Conservation (phyloP, 1,284 basidiomycete species). For the Trametes hirsuta region DNA sequence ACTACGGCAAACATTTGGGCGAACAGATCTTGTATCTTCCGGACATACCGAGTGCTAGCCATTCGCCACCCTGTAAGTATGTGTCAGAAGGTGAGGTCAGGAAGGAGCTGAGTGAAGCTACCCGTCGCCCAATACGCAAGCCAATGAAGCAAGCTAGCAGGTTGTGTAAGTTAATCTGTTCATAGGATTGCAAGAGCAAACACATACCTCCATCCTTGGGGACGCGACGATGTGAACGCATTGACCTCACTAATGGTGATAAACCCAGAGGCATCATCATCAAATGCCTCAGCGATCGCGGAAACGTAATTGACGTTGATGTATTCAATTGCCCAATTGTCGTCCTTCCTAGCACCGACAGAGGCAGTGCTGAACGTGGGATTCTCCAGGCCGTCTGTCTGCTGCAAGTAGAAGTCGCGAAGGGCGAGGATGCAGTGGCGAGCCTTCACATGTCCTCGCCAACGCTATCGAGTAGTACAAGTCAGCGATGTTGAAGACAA, state of each 20-base stretch:
- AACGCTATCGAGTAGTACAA: constrained; percentile 27
- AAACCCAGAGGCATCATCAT: constrained; percentile 53
- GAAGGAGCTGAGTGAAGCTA: background rate
- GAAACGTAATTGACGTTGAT: constrained; percentile 45
- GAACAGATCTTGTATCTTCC: constrained; percentile 24
- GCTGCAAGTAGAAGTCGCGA: constrained; percentile 38
- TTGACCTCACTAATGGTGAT: constrained; percentile 45
- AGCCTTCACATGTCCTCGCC: constrained; percentile 40
- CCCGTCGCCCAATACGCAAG: constrained; percentile 23
- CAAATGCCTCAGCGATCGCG: constrained; percentile 49
- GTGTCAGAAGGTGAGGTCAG: background rate
- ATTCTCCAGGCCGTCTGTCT: constrained; percentile 11
- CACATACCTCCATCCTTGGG: constrained; percentile 19
- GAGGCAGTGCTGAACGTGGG: background rate
- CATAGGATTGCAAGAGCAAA: background rate
- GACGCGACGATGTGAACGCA: constrained; percentile 12
- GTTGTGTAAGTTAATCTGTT: background rate
- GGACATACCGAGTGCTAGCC: constrained; percentile 25
- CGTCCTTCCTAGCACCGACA: constrained; percentile 13
- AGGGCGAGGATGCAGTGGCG: constrained; percentile 40
- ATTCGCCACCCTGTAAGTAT: constrained; percentile 24
- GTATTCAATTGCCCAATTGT: constrained; percentile 47
- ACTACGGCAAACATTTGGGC: constrained; percentile 28
- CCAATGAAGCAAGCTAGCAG: constrained; percentile 20
- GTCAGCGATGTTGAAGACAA: background rate